A percentile compares a stretch with the other conserved stretches of the same genome.
These are phyloP conservation scores for Petunia axillaris DNA, from an alignment of 257 asterid genomes.

Conservation along the genomic window DNA sequence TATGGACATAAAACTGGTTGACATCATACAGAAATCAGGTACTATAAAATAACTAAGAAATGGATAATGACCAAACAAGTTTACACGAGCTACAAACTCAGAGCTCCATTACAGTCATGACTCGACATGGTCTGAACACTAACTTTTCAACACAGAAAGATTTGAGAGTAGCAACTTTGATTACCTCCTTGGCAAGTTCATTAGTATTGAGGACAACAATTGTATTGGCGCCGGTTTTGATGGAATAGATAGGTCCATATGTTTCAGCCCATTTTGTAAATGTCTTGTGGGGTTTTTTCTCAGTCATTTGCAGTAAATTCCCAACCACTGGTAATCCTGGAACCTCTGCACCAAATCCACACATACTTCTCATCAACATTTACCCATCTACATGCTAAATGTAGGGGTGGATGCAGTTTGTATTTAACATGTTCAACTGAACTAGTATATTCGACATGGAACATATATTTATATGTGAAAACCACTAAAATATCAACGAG, in stretches of 20 bases:
- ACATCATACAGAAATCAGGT: background rate
- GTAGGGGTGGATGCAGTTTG: background rate
- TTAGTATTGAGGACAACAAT: constrained; percentile 71
- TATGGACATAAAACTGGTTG: background rate
- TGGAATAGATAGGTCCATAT: constrained; percentile 82
- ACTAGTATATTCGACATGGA: background rate
- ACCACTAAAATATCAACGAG: background rate
- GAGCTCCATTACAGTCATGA: background rate
- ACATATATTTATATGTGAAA: background rate
- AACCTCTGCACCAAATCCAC: constrained; percentile 59
- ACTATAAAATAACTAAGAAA: background rate
- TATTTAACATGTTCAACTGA: too few relatives aligned
- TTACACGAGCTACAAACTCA: background rate
- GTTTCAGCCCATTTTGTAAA: constrained; percentile 81
- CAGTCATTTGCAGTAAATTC: constrained; percentile 77
- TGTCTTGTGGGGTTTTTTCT: constrained; percentile 87
- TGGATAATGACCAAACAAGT: background rate
- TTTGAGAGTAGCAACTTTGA: background rate
- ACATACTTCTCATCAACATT: constrained; percentile 5
- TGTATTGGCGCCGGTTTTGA: constrained; percentile 62
- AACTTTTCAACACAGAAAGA: background rate
- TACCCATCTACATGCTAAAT: background rate
- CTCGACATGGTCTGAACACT: background rate
- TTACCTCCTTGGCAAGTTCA: constrained; percentile 83
- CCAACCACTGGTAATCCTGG: constrained; percentile 84